Percentiles rank a stretch among this genome's conserved stretches.
phyloP scores from a whole-genome alignment of 176 grass and related monocot genomes.

The Oryza glaberrima region DNA sequence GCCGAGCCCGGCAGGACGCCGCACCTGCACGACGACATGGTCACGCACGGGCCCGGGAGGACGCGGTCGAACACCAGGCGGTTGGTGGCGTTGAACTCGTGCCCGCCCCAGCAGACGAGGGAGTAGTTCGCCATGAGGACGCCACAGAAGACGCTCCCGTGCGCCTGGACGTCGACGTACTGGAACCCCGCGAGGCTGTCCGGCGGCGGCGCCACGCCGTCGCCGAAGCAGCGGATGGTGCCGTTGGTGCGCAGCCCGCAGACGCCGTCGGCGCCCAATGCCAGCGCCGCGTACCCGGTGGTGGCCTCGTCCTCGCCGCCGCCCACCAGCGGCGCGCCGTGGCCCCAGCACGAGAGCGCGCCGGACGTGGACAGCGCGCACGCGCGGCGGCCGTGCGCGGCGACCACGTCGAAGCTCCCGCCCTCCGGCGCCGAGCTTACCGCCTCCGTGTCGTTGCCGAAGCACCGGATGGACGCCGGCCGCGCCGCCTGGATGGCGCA shows the following conservation, averaged over 20 bases:
- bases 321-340: constrained; percentile 27
- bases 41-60: constrained; percentile 67
- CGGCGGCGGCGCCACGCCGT: constrained; percentile 35
- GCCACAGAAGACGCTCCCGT: constrained; percentile 54
- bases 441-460: constrained; percentile 56
- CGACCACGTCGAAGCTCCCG: constrained; percentile 48
- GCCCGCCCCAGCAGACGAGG: constrained; percentile 80
- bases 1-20: constrained; percentile 73
- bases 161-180: constrained; percentile 70
- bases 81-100: constrained; percentile 45
- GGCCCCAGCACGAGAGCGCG: constrained; percentile 64
- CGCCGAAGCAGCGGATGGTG: constrained; percentile 72
- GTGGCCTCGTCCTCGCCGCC: neutral
- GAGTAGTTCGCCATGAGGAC: constrained; percentile 81
- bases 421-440: constrained; percentile 36
- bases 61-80: constrained; percentile 62
- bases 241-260: constrained; percentile 67
- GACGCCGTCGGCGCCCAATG: constrained; percentile 52
- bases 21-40: constrained; percentile 53
- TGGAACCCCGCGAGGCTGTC: constrained; percentile 24
- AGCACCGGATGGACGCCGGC: constrained; percentile 53
- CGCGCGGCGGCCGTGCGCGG: constrained; percentile 47
- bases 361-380: constrained; percentile 61
- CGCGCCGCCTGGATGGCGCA: constrained; percentile 44
- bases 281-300: constrained; percentile 50